Conservation (phyloP, 345 rosid species). For the Toxicodendron radicans region DNA sequence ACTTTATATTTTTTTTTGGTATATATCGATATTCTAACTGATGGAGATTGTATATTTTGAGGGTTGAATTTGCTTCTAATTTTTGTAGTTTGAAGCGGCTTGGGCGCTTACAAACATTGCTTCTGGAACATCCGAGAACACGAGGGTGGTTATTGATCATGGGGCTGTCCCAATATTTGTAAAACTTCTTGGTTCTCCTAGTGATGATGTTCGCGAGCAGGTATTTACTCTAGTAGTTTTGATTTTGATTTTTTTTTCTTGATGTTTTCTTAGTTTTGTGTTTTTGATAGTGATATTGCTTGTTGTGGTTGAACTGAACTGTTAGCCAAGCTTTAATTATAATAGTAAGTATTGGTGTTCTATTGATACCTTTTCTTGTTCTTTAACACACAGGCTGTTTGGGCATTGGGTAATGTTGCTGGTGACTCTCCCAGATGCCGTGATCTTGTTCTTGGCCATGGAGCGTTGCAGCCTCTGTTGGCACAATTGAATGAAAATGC, state of each 20-base stretch:
- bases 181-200: conserved; percentile 70
- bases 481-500: conserved; percentile 67
- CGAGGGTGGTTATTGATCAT: conserved; percentile 83
- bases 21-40: background rate
- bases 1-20: background rate
- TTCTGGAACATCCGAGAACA: conserved; percentile 89
- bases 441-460: conserved; percentile 61
- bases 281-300: background rate
- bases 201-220: conserved; percentile 82
- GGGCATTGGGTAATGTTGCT: conserved; percentile 92
- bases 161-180: conserved; percentile 84
- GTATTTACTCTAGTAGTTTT: conserved; percentile 27
- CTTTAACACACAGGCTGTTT: conserved; percentile 55
- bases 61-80: conserved; percentile 9
- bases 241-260: background rate
- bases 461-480: conserved; percentile 65
- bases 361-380: background rate
- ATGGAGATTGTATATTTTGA: background rate
- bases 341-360: background rate
- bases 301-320: background rate
- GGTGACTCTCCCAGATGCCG: conserved; percentile 88
- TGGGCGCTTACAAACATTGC: conserved; percentile 92
- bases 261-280: background rate
- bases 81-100: conserved; percentile 75
- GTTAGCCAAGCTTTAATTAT: background rate